Evolutionary conservation across 1,139 yeast genomes (phyloP).

Genomic region (Blastobotrys elegans): DNA sequence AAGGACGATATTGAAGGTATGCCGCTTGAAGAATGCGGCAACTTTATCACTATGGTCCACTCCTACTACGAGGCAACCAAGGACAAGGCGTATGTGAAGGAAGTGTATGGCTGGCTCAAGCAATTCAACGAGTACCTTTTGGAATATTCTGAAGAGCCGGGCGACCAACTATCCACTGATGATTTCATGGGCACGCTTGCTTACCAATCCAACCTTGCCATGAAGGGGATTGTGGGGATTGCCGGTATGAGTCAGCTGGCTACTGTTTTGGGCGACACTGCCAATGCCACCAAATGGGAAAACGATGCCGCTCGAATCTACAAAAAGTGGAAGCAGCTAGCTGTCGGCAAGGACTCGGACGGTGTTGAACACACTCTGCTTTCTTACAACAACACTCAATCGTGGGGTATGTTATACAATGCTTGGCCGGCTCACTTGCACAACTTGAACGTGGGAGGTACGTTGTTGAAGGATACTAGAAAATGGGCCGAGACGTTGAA

Average conservation of each 20-base stretch:
- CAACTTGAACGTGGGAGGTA: conserved; percentile 6
- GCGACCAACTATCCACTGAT: conserved; percentile 13
- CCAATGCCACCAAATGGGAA: conserved; percentile 1
- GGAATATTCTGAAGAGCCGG: conserved; percentile 6
- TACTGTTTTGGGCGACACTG: conserved; percentile 3
- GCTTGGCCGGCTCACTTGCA: conserved; percentile 5
- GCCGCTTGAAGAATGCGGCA: conserved; percentile 12
- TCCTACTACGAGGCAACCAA: conserved; percentile 1
- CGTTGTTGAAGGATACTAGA: conserved; percentile 1
- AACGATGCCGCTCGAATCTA: background rate
- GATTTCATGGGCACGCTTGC: conserved; percentile 12
- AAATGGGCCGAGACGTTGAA: conserved; percentile 5
- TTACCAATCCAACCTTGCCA: conserved; percentile 13
- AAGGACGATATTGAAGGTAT: conserved; percentile 2
- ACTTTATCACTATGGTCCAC: background rate
- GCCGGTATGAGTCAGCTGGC: conserved; percentile 8
- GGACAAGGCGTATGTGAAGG: conserved; percentile 1
- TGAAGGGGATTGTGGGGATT: conserved; percentile 12
- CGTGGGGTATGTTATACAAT: conserved; percentile 12
- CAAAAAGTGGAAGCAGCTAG: conserved; percentile 6
- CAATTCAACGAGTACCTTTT: conserved; percentile 7
- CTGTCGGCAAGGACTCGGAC: background rate
- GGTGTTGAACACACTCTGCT: conserved; percentile 8
- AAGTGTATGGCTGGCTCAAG: conserved; percentile 3
- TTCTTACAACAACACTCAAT: conserved; percentile 2